Base-by-base conservation (phyloP, 1,139 yeast species). In the Suhomyces anneliseae region DNA sequence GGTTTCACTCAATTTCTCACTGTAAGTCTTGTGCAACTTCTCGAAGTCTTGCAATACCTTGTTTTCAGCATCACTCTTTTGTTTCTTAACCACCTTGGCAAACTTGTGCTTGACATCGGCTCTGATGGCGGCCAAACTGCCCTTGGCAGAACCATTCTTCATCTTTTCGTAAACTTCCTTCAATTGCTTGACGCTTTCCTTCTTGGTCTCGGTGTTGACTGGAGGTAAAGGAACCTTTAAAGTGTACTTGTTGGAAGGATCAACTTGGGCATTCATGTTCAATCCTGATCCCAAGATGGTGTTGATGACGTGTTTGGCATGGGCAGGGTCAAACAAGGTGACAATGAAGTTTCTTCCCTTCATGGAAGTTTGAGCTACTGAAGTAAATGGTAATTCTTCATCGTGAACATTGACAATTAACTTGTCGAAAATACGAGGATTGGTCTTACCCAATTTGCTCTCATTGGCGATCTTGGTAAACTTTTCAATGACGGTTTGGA, bases 291-390 rank as follows among this genome's bases (percentile, higher is more conserved):
- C 85, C 51, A 90, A 65, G 36, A 92, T 83, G 0, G 90, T 76
- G 50, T 89, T 83, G 40, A 86, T 76, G 27, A 92, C 79, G 52
- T 79, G 76, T 59, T 88, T 87, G 27, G 82, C 77, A 55, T 88
- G 78, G 43, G 72, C 72, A 9, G 96, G 95, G 58, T 90, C 97
- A 64, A 85, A 92, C 2, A 90, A 93, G 0, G 96, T 90, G 31
- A 92, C 78, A 40, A 82, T 69, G 43, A 87, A 73, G 49, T 82
- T 76, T 57, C 89, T 76, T 47, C 81, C 78, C 57, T 89, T 87
- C 44, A 84, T 60, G 0, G 89, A 76, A 7, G 95, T 83, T 51
- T 88, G 87, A 0, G 97, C 97, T 32, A 90, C 66, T 8, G 82
- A 74, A 6, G 79, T 76, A 60, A 85, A 86, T 7, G 74, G 75